Conservation (phyloP, 768 basidiomycete species). For the Trametes cingulata region DNA sequence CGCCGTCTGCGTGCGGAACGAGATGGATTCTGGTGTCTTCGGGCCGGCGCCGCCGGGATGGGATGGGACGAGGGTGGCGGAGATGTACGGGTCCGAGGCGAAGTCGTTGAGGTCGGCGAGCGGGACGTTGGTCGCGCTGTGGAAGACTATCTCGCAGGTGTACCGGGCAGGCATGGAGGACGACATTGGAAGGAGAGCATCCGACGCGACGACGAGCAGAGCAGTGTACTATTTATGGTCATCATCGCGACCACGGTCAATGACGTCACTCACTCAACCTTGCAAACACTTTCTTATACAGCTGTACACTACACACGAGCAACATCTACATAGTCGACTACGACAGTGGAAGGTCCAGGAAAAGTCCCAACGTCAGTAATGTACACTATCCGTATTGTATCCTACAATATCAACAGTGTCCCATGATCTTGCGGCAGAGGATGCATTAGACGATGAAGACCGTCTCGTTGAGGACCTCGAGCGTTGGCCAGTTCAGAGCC, state of each 20-base stretch:
- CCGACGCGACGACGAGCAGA: neutral
- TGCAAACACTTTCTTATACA: too few relatives aligned
- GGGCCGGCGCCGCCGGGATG: neutral
- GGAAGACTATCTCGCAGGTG: slow-evolving; percentile 27
- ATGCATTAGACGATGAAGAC: neutral
- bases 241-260: neutral
- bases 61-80: slow-evolving; percentile 22
- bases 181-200: neutral
- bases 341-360: too few relatives aligned
- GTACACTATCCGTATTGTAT: too few relatives aligned
- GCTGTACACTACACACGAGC: neutral
- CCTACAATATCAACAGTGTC: neutral
- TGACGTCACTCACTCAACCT: slow-evolving; percentile 1
- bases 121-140: slow-evolving; percentile 25
- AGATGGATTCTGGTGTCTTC: slow-evolving; percentile 9
- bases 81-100: slow-evolving; percentile 32
- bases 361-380: too few relatives aligned
- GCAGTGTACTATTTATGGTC: neutral
- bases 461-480: slow-evolving; percentile 15
- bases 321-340: too few relatives aligned
- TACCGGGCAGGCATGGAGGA: slow-evolving; percentile 3
- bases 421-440: neutral
- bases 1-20: slow-evolving; percentile 29
- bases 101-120: slow-evolving; percentile 29
- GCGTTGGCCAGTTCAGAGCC: slow-evolving; percentile 2